Percentiles rank a stretch among this genome's conserved stretches.
Evolutionary conservation across 768 basidiomycete species (phyloP).

Genomic region (Chalciporus pseudorubinellus): DNA sequence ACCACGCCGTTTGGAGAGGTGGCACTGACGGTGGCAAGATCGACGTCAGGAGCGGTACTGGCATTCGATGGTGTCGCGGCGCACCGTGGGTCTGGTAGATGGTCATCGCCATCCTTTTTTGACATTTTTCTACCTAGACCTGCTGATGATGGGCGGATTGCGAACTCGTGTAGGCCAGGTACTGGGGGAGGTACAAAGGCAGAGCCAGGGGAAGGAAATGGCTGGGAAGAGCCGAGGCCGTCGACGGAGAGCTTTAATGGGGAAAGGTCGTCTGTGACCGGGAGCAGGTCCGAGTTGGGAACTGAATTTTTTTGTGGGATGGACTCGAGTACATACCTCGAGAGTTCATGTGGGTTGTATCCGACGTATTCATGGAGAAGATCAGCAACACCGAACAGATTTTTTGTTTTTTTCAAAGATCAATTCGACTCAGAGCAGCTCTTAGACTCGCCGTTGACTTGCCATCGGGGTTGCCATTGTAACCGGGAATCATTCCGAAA

Average conservation of each 20-base stretch:
- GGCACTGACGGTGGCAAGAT: slow-evolving; percentile 4
- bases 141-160: slow-evolving; percentile 42
- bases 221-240: slow-evolving; percentile 40
- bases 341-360: background rate
- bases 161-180: slow-evolving; percentile 67
- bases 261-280: background rate
- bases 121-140: slow-evolving; percentile 25
- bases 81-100: background rate
- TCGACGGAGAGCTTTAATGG: slow-evolving; percentile 29
- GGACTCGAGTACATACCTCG: slow-evolving; percentile 1
- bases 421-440: background rate
- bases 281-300: background rate
- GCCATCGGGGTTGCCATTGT: slow-evolving; percentile 13
- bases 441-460: background rate
- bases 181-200: slow-evolving; percentile 68
- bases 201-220: slow-evolving; percentile 64
- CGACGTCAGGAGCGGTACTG: background rate
- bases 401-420: background rate
- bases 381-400: no score
- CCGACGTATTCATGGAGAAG: background rate
- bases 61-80: slow-evolving; percentile 1
- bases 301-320: background rate
- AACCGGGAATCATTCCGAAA: slow-evolving; percentile 1
- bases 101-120: slow-evolving; percentile 21
- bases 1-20: slow-evolving; percentile 25